A percentile compares a stretch with the other conserved stretches of the same genome.
phyloP scores from a whole-genome alignment of 176 grass and related monocot species.

The Miscanthus lutarioriparius region DNA sequence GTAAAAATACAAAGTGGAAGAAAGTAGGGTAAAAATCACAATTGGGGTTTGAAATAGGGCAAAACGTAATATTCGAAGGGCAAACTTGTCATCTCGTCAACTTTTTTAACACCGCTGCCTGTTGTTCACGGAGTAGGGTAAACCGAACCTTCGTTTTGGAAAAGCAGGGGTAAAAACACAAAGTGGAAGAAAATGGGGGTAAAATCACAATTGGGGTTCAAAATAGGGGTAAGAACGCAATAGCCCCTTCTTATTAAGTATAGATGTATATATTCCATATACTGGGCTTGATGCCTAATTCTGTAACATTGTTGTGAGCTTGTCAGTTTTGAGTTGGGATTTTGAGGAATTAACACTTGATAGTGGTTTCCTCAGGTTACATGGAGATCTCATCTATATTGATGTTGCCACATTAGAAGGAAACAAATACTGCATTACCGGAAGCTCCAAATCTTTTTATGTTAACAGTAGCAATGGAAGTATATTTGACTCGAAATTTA shows the following conservation, averaged over 20 bases:
- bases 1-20: no score
- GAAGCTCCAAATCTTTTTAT: conserved; percentile 89
- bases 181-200: no score
- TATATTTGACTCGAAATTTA: conserved; percentile 74
- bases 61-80: no score
- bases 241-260: neutral
- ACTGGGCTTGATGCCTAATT: neutral
- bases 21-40: no score
- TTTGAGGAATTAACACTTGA: conserved; percentile 17
- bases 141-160: no score
- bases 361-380: conserved; percentile 56
- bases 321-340: neutral
- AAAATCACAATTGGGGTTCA: no score
- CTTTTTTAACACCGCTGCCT: no score
- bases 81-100: no score
- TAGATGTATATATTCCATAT: conserved; percentile 4
- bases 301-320: neutral
- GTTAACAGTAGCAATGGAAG: conserved; percentile 70
- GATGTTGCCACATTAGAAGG: conserved; percentile 88
- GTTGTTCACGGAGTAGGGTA: no score
- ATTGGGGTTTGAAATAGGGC: no score
- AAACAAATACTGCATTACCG: conserved; percentile 87
- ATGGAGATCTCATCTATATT: conserved; percentile 96
- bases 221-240: no score
- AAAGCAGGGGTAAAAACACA: no score